Base-by-base conservation (phyloP, 1,284 basidiomycete species). In the Tylopilus sp. region DNA sequence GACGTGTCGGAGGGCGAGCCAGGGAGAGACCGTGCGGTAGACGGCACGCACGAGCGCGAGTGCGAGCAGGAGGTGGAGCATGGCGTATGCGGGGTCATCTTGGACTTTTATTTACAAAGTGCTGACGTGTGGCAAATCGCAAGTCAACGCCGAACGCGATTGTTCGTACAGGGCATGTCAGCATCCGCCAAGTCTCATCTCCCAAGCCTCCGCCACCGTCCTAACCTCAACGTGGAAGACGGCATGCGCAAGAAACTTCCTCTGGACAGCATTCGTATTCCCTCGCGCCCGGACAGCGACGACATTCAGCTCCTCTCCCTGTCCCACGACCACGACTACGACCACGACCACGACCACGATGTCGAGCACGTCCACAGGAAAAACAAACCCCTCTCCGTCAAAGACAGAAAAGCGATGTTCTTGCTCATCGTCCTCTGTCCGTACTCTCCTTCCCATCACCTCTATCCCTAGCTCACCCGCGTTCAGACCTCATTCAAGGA, bases 341-440 rank as follows among this genome's bases (percentile, higher is more conserved):
- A 23, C 6, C 21, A 81, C 15, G 47, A 48, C 37, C 77, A 79
- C 23, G 82, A 85, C 46, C 69, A 70, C 37, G 61, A 67, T 42
- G 71, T 54, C 21, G 46, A 30, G 30, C 55, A 65, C 15, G 58
- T 48, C 21, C 65, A 65, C 30, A 61, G 61, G 45, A 60, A 66
- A 55, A 51, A 59, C 33, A 85, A 80, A 64, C 62, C 78, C 28
- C 74, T 91, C 59, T 83, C 86, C 30, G 57, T 71, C 29, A 84
- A 82, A 65, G 94, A 98, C 71, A 89, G 87, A 72, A 78, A 81
- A 57, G 92, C 89, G 30, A 92, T 99, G 77, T 80, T 79, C 8
- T 71, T 99, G 49, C 75, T 99, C 36, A 87, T 94, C 66, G 74
- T 95, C 55, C 76, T 99, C 45, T 99, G 93, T 96, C 61, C 74